Percentiles rank a stretch among this genome's conserved stretches.
These are phyloP conservation scores for Silene coronaria DNA, from an alignment of 179 eudicot species.

Conservation along the genomic window DNA sequence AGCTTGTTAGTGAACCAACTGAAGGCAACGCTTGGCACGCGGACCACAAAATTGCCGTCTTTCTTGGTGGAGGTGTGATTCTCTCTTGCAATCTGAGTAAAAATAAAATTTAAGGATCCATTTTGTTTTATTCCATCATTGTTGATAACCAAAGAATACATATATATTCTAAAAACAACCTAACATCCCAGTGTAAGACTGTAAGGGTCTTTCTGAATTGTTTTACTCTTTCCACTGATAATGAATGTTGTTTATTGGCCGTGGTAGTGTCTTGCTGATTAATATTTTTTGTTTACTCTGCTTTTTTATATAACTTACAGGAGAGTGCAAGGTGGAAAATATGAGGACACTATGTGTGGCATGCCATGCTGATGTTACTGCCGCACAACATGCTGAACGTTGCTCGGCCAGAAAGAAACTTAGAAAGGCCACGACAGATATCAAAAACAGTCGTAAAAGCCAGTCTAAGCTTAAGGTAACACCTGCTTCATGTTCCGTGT, in stretches of 20 bases:
- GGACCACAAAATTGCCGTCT: conserved; percentile 85
- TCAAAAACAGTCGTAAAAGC: conserved; percentile 24
- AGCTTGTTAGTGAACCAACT: conserved; percentile 74
- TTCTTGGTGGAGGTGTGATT: conserved; percentile 75
- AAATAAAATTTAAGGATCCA: not conserved
- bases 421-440: conserved; percentile 32
- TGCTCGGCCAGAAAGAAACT: conserved; percentile 53
- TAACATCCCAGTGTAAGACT: not conserved
- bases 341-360: conserved; percentile 94
- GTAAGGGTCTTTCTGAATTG: not conserved
- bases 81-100: conserved; percentile 19
- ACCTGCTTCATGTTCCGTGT: not conserved
- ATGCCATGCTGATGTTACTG: conserved; percentile 90
- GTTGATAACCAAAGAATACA: not conserved
- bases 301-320: conserved; percentile 33
- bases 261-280: not conserved
- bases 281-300: not conserved
- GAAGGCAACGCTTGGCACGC: conserved; percentile 99
- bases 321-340: conserved; percentile 89
- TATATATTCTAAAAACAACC: not conserved
- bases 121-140: not conserved
- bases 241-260: not conserved
- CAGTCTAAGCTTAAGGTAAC: conserved; percentile 40
- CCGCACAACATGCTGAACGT: conserved; percentile 67
- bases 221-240: not conserved